Evolutionary conservation across 306 rosid species (phyloP), one percentile per base, ranked within the genome.

Genomic region (Vachellia collinsii): DNA sequence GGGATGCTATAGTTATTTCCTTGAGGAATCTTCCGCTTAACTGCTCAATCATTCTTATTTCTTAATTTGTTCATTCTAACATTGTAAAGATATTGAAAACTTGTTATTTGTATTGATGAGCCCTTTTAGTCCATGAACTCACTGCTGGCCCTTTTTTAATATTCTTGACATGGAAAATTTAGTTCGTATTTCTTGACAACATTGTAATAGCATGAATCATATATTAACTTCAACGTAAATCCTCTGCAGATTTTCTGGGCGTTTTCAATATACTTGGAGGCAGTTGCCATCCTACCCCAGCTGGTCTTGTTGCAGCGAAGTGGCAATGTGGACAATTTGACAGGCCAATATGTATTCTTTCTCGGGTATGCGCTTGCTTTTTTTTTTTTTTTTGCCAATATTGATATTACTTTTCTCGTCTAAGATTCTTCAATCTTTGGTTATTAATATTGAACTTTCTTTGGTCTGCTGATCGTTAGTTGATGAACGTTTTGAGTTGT

Each of bases 191-290:
- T 47, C 83, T 56, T 72, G 79, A 63, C 54, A 79, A 50, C 77
- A 59, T 72, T 64, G 42, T 74, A 71, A 59, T 29, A 50, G 77
- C 46, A 41, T 64, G 39, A 61, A 70, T 74, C 65, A 56, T 34
- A 8, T 7, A 59, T 37, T 53, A 6, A 73, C 79, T 58, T 71
- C 83, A 50, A 77, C 81, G 38, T 70, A 25, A 50, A 62, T 59
- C 54, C 77, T 29, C 75, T 84, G 51, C 91, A 95, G 99, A 67
- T 95, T 56, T 86, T 90, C 65, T 93, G 97, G 99, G 98, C 97
- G 78, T 95, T 95, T 90, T 95, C 99, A 42, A 86, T 95, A 82
- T 95, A 93, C 85, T 90, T 93, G 93, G 99, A 93, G 82, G 98
- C 98, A 17, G 90, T 90, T 46, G 93, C 97, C 6, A 95, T 95